These are phyloP conservation scores for Agrocybe pediades DNA, from an alignment of 768 basidiomycete genomes.

Conservation along the genomic window DNA sequence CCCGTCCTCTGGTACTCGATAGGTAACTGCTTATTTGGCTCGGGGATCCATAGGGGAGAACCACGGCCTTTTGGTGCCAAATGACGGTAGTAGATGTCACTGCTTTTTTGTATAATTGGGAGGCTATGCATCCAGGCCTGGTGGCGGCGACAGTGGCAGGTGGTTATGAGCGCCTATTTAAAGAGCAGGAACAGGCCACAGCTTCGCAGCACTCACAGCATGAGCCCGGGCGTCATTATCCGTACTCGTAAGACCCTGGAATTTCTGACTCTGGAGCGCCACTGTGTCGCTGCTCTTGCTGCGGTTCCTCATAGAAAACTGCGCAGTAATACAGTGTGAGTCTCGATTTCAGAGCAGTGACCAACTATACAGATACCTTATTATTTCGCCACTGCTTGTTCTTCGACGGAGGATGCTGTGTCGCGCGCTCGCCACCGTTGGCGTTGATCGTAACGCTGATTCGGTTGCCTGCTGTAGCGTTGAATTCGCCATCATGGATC, in stretches of 20 bases:
- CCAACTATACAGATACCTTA: not conserved
- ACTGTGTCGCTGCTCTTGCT: not conserved
- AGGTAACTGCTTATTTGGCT: constrained; percentile 13
- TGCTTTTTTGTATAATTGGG: not conserved
- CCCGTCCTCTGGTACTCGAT: constrained; percentile 13
- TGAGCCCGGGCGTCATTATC: not conserved
- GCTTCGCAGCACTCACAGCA: not conserved
- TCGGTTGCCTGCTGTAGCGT: not conserved
- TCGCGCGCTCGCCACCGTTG: not conserved
- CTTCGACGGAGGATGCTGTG: not conserved
- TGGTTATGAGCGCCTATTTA: not conserved
- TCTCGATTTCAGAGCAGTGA: not conserved
- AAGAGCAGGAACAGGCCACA: not conserved
- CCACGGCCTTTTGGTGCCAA: constrained; percentile 17
- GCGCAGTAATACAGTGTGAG: not conserved
- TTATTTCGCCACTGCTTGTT: too few relatives aligned
- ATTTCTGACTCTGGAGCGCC: not conserved
- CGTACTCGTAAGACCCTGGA: not conserved
- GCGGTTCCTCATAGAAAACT: not conserved
- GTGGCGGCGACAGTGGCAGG: not conserved
- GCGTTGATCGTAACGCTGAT: constrained; percentile 1
- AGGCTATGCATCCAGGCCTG: not conserved
- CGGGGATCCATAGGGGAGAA: constrained; percentile 18
- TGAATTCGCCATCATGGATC: constrained; percentile 1
- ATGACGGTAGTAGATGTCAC: constrained; percentile 19